Conservation (phyloP, 2,329 filamentous ascomycete genomes). For the Drechslera avenae region DNA sequence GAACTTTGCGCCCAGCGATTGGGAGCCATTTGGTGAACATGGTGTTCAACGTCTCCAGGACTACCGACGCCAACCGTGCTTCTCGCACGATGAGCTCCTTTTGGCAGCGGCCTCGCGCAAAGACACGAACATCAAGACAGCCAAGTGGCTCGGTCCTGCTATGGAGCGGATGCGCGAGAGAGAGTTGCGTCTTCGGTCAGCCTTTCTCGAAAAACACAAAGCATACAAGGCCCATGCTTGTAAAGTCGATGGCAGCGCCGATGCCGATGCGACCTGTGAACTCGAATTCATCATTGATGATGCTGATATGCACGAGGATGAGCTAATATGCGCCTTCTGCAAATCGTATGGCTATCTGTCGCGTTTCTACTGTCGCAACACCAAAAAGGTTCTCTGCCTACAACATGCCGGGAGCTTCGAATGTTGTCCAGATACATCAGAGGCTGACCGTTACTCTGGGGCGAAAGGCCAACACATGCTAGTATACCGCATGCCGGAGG, state of each 20-base stretch:
- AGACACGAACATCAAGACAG: constrained; percentile 81
- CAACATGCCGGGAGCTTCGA: constrained; percentile 78
- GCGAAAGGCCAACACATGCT: constrained; percentile 68
- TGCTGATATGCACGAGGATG: constrained; percentile 81
- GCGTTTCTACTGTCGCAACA: constrained; percentile 81
- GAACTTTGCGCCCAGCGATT: constrained; percentile 93
- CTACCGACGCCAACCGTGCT: constrained; percentile 91
- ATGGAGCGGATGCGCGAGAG: constrained; percentile 77
- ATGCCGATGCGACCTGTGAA: constrained; percentile 32
- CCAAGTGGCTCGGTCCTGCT: constrained; percentile 92
- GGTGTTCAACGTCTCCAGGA: constrained; percentile 85
- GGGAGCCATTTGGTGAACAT: constrained; percentile 88
- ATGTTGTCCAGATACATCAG: constrained; percentile 71
- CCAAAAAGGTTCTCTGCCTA: constrained; percentile 81
- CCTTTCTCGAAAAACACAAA: constrained; percentile 70
- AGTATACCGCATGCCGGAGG: constrained; percentile 76
- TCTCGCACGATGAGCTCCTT: constrained; percentile 93
- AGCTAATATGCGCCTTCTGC: constrained; percentile 90
- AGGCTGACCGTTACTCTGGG: constrained; percentile 68
- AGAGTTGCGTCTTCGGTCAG: constrained; percentile 70
- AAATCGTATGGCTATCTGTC: constrained; percentile 92
- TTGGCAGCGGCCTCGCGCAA: constrained; percentile 82
- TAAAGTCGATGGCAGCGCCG: constrained; percentile 60
- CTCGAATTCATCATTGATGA: constrained; percentile 55
- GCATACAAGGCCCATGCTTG: constrained; percentile 47